Base-by-base conservation (phyloP, 1,284 basidiomycete genomes). In the Pseudozyma sp. region DNA sequence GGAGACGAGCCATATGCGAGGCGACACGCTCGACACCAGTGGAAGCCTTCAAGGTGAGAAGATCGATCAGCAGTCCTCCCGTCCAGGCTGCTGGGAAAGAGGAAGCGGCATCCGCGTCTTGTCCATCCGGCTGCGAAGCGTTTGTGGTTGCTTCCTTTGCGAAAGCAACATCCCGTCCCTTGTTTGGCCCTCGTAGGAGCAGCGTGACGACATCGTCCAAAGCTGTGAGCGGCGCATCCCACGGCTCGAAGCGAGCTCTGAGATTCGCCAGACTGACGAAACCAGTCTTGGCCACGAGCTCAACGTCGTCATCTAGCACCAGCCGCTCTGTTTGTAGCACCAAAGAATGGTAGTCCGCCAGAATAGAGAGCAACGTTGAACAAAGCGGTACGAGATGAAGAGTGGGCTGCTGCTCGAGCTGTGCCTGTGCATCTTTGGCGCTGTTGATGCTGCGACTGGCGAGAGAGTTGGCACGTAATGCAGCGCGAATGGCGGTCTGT, bases 231-330 rank as follows among this genome's bases (percentile, higher is more conserved):
- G 71, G 75, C 3, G 69, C 55, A 37, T 79, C 65, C 77, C 76
- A 77, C 0, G 39, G 46, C 58, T 75, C 62, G 46, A 79, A 64
- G 3, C 62, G 33, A 13, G 76, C 72, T 7, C 76, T 62, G 1
- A 79, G 39, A 30, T 65, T 76, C 5, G 73, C 67, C 13, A 79
- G 52, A 48, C 71, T 75, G 57, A 79, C 69, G 34, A 75, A 76
- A 10, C 64, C 59, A 3, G 49, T 51, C 11, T 34, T 40, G 2
- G 54, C 76, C 9, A 75, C 77, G 5, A 75, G 54, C 19, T 66
- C 62, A 3, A 63, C 35, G n/a, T 73, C 54, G 7, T 60, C 52
- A 4, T 62, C 53, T 7, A 78, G 63, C 13, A 79, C 56, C 30
- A 61, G 35, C 10, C 68, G 52, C 47, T 79, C 75, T 0, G 67